Conservation (phyloP, 2,329 filamentous ascomycete species). For the Diplodia mutila region DNA sequence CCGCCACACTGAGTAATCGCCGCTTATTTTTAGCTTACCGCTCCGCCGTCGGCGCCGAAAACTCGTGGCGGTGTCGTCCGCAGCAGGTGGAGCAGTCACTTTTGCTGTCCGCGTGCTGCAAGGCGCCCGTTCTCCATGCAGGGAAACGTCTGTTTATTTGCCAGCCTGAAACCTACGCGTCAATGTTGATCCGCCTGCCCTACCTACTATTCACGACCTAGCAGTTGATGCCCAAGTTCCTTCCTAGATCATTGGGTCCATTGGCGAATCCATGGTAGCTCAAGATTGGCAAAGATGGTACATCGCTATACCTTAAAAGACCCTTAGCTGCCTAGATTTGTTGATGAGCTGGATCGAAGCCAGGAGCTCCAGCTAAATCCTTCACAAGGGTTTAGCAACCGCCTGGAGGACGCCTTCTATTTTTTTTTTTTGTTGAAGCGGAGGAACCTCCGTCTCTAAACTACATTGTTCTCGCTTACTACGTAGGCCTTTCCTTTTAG, state of each 20-base stretch:
- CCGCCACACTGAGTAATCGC: constrained; percentile 17
- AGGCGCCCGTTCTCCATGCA: background rate
- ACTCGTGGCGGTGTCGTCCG: constrained; percentile 4
- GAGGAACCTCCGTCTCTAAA: background rate
- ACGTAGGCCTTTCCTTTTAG: too few species aligned
- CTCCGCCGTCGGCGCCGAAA: background rate
- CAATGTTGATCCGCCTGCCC: background rate
- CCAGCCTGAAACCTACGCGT: background rate
- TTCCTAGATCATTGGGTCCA: too few species aligned
- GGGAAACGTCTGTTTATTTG: too few species aligned
- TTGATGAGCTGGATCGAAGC: background rate
- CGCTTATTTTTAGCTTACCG: constrained; percentile 18
- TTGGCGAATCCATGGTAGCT: too few species aligned
- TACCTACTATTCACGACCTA: too few species aligned
- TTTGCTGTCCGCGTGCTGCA: background rate
- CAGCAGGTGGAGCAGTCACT: background rate
- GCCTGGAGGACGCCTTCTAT: background rate
- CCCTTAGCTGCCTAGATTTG: background rate
- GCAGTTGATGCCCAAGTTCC: too few species aligned
- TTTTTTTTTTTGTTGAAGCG: background rate
- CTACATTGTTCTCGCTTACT: background rate
- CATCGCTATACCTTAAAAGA: background rate
- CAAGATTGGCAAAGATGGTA: too few species aligned
- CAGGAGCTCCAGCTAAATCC: background rate
- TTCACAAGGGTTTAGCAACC: background rate